Percentiles rank a stretch among this genome's conserved stretches.
Evolutionary conservation across 495 filamentous ascomycete genomes (phyloP).

Genomic region (Penicillium crystallinum): DNA sequence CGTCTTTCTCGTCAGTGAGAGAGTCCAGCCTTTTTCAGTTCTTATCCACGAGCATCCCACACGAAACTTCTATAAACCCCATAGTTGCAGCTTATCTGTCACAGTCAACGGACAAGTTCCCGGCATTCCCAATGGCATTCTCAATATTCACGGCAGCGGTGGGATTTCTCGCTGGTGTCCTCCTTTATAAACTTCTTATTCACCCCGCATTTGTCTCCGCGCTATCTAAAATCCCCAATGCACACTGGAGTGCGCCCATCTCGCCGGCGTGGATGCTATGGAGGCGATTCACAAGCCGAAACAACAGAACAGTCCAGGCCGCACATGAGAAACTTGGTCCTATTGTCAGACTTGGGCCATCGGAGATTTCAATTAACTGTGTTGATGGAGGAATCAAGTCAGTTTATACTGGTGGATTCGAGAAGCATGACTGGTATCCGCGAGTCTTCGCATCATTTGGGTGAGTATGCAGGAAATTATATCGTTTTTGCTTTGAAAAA

Average conservation of each 20-base stretch:
- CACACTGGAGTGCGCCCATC: constrained; percentile 61
- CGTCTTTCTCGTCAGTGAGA: no score
- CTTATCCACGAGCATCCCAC: neutral
- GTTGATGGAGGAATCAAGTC: constrained; percentile 58
- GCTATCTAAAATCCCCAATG: constrained; percentile 62
- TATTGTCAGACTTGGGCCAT: constrained; percentile 50
- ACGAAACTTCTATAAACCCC: neutral
- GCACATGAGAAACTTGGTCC: constrained; percentile 52
- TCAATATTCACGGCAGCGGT: constrained; percentile 15
- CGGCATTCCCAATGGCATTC: constrained; percentile 22
- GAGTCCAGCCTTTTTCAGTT: no score
- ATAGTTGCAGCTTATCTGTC: neutral
- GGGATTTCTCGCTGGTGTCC: constrained; percentile 11
- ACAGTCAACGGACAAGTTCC: neutral
- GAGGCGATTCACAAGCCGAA: constrained; percentile 50
- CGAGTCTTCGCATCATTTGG: constrained; percentile 44
- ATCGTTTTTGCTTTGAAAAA: neutral
- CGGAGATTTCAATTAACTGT: constrained; percentile 57
- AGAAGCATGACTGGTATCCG: constrained; percentile 72
- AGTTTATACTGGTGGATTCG: constrained; percentile 70
- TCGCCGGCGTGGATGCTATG: constrained; percentile 66
- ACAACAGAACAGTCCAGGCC: constrained; percentile 56
- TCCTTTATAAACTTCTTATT: constrained; percentile 53
- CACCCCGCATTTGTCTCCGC: constrained; percentile 62
- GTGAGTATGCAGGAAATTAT: constrained; percentile 21